Percentiles rank a stretch among this genome's conserved stretches.
Conservation (phyloP, 164 flowering plant genomes). For the Vitis amurensis region DNA sequence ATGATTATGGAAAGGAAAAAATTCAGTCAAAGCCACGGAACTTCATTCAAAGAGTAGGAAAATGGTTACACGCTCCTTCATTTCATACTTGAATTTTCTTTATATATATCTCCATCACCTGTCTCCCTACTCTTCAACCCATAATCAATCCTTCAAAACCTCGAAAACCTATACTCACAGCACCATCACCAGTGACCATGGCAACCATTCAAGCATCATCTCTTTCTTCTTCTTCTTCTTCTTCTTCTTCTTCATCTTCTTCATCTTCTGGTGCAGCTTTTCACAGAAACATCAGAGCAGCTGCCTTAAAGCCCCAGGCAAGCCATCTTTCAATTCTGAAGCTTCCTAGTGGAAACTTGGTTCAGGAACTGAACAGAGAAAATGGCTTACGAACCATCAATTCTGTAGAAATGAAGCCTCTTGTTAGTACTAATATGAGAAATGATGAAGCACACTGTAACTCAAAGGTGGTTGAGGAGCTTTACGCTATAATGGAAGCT, state of each 20-base stretch:
- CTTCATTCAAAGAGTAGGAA: no score
- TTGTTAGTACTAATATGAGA: neutral
- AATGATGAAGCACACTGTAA: neutral
- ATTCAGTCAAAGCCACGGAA: no score
- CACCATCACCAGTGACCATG: neutral
- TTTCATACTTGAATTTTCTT: no score
- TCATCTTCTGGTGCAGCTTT: neutral
- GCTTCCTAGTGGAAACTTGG: neutral
- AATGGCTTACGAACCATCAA: neutral
- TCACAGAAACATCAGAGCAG: neutral
- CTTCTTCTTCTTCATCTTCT: neutral
- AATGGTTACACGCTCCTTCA: no score
- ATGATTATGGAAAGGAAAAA: no score
- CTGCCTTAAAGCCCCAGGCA: neutral
- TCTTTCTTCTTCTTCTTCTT: no score
- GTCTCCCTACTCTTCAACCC: neutral
- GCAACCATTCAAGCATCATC: neutral
- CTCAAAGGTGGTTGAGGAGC: neutral
- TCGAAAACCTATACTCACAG: neutral
- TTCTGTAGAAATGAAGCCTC: neutral
- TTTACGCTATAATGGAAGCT: slow-evolving; percentile 1
- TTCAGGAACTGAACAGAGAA: neutral
- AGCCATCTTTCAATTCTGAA: neutral
- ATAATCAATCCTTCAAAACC: neutral
- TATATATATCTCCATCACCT: neutral